Evolutionary conservation across 75 land plant genomes (phyloP).

Genomic region (Selaginella moellendorffii): DNA sequence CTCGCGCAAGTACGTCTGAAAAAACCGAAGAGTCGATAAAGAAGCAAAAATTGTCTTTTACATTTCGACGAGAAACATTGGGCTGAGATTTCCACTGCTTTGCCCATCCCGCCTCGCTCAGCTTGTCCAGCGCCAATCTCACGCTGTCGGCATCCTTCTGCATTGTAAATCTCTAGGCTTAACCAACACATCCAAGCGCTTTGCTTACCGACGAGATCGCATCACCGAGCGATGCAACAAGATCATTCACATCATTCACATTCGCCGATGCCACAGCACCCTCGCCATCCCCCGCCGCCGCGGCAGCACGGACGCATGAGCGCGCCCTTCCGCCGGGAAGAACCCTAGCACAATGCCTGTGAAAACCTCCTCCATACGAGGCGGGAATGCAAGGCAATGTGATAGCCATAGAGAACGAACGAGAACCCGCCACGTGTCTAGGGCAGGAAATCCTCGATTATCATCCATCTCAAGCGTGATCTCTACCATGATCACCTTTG

Average conservation of each 20-base stretch:
- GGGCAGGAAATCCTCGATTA: too few relatives aligned
- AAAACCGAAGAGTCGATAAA: too few relatives aligned
- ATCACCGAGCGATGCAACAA: not conserved
- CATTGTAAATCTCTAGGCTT: not conserved
- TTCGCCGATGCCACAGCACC: not conserved
- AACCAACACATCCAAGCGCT: not conserved
- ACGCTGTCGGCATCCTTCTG: constrained; percentile 80
- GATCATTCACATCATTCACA: not conserved
- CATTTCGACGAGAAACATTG: constrained; percentile 75
- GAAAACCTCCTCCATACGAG: not conserved
- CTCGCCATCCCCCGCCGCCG: not conserved
- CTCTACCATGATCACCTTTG: too few relatives aligned
- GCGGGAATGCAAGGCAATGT: not conserved
- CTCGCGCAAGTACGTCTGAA: constrained; percentile 80
- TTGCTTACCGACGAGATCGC: not conserved
- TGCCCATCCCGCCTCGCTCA: constrained; percentile 62
- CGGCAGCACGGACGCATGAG: not conserved
- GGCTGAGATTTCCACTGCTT: constrained; percentile 82
- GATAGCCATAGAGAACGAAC: constrained; percentile 1
- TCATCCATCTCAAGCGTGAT: too few relatives aligned
- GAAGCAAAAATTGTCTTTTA: too few relatives aligned
- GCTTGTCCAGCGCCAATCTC: constrained; percentile 56
- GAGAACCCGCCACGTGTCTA: too few relatives aligned
- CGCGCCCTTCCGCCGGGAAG: not conserved
- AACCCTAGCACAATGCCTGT: not conserved